These are phyloP conservation scores for Ligustrum vulgare DNA, from an alignment of 257 asterid species.

Conservation along the genomic window DNA sequence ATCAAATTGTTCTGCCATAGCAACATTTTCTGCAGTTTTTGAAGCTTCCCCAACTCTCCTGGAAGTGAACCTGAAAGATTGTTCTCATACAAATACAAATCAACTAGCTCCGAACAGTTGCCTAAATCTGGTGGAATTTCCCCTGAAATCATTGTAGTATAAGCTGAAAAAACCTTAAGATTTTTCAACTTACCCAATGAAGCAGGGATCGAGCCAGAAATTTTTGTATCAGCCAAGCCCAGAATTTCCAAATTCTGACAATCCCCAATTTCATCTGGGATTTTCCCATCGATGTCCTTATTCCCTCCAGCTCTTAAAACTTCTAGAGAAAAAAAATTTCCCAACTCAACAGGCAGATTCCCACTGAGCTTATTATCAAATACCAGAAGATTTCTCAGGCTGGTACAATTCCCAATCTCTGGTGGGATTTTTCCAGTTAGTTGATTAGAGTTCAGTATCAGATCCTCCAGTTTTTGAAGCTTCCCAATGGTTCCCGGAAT, in stretches of 20 bases:
- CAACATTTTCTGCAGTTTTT: slow-evolving; percentile 57
- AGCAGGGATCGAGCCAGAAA: slow-evolving; percentile 60
- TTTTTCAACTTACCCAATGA: slow-evolving; percentile 54
- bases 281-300: slow-evolving; percentile 57
- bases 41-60: slow-evolving; percentile 60
- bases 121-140: slow-evolving; percentile 62
- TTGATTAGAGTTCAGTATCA: slow-evolving; percentile 51
- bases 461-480: slow-evolving; percentile 50
- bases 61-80: slow-evolving; percentile 64
- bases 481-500: slow-evolving; percentile 52
- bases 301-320: slow-evolving; percentile 67
- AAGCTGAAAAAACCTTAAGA: slow-evolving; percentile 61
- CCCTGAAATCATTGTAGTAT: slow-evolving; percentile 71
- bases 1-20: slow-evolving; percentile 65
- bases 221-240: slow-evolving; percentile 71
- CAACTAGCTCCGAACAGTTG: slow-evolving; percentile 67
- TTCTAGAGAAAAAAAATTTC: slow-evolving; percentile 45
- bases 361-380: slow-evolving; percentile 70
- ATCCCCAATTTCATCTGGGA: slow-evolving; percentile 58
- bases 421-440: slow-evolving; percentile 56
- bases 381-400: slow-evolving; percentile 42
- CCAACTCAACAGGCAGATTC: slow-evolving; percentile 48
- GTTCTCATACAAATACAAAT: slow-evolving; percentile 58
- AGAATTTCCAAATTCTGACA: slow-evolving; percentile 49
- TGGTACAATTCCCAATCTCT: slow-evolving; percentile 48